These are phyloP conservation scores for Pseudozyma tsukubaensis DNA, from an alignment of 1,284 basidiomycete genomes.

Conservation along the genomic window DNA sequence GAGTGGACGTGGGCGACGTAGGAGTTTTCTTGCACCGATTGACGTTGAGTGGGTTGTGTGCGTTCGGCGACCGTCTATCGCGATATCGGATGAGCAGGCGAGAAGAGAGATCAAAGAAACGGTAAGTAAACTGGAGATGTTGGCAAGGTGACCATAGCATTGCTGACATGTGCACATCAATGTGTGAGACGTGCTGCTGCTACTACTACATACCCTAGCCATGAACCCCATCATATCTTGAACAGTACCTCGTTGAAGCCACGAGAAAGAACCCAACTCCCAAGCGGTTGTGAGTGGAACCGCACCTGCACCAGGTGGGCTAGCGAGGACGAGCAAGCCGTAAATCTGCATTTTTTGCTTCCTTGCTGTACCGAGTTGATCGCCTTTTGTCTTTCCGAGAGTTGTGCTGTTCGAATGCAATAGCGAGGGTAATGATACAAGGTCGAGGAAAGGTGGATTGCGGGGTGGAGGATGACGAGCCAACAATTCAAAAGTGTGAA, in stretches of 20 bases:
- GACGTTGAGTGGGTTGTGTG: constrained; percentile 76
- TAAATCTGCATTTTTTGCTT: constrained; percentile 46
- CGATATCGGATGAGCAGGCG: not conserved
- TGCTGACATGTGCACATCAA: not conserved
- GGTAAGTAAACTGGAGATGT: not conserved
- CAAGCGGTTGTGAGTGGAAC: constrained; percentile 78
- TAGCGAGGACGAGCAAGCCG: constrained; percentile 63
- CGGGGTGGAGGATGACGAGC: no score
- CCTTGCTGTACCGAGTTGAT: no score
- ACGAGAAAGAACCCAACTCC: constrained; percentile 91
- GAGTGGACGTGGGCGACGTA: constrained; percentile 92
- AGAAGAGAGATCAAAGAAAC: not conserved
- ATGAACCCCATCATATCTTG: constrained; percentile 69
- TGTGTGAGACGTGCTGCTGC: not conserved
- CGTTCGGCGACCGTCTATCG: constrained; percentile 88
- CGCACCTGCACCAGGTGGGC: constrained; percentile 69
- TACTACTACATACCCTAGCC: constrained; percentile 58
- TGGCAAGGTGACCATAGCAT: not conserved
- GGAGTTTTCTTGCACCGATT: constrained; percentile 93
- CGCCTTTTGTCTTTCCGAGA: no score
- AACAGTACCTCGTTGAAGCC: constrained; percentile 80
- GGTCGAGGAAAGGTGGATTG: no score
- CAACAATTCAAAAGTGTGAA: no score
- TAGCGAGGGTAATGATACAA: no score
- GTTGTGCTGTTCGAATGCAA: no score